A percentile compares a stretch with the other conserved stretches of the same genome.
phyloP scores from a whole-genome alignment of 1,284 basidiomycete species.

The Ustilago curta region DNA sequence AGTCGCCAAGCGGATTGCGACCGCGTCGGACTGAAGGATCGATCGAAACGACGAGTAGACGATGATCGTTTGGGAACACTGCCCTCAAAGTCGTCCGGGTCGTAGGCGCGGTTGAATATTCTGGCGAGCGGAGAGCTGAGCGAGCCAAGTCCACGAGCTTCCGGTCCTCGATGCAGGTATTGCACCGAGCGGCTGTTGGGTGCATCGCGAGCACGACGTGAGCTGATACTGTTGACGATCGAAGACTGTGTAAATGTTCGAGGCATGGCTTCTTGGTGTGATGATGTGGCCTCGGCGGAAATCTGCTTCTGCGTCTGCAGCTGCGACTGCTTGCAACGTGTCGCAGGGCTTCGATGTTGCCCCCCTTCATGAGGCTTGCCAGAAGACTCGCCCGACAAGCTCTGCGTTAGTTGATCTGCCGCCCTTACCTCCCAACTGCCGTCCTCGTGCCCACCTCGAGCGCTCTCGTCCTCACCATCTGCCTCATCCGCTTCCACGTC shows the following conservation, averaged over 20 bases:
- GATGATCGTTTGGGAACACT: conserved; percentile 4
- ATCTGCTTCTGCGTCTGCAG: background rate
- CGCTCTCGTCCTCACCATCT: background rate
- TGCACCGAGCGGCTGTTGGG: conserved; percentile 17
- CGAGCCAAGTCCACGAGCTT: conserved; percentile 41
- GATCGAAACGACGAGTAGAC: conserved; percentile 7
- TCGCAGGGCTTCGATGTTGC: background rate
- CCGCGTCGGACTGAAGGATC: conserved; percentile 6
- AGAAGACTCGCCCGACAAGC: conserved; percentile 11
- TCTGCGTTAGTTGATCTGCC: conserved; percentile 19
- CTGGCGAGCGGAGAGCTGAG: conserved; percentile 45
- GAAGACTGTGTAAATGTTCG: conserved; percentile 28
- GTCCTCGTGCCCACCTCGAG: background rate
- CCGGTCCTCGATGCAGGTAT: conserved; percentile 24
- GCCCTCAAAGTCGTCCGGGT: conserved; percentile 16
- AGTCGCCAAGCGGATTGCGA: conserved; percentile 9
- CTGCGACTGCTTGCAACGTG: background rate
- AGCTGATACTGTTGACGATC: conserved; percentile 25
- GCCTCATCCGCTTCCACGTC: conserved; percentile 26
- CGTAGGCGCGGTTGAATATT: conserved; percentile 35
- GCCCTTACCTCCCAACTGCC: conserved; percentile 40
- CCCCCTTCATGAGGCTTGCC: background rate
- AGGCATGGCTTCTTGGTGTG: conserved; percentile 19
- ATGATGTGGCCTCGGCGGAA: background rate
- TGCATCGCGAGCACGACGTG: conserved; percentile 19